Evolutionary conservation across 345 rosid genomes (phyloP).

Genomic region (Gossypium mustelinum): DNA sequence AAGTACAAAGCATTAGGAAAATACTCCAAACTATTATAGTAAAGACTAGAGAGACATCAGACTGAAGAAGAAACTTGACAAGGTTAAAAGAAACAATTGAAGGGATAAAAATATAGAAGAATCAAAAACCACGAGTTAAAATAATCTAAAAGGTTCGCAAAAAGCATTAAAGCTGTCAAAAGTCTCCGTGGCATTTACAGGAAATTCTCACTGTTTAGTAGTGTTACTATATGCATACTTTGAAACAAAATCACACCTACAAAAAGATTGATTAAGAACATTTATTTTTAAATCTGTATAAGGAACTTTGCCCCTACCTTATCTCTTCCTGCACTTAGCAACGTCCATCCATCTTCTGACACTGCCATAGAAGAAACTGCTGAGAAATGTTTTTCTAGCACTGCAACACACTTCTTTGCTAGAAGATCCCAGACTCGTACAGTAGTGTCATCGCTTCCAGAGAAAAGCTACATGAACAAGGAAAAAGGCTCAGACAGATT

Average conservation of each 20-base stretch:
- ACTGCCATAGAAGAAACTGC: constrained; percentile 73
- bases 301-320: constrained; percentile 44
- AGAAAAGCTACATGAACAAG: constrained; percentile 52
- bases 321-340: constrained; percentile 88
- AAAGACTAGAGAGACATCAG: neutral
- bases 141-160: neutral
- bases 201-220: neutral
- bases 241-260: neutral
- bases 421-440: constrained; percentile 85
- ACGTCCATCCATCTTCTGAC: constrained; percentile 77
- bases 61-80: neutral
- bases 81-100: neutral
- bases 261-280: neutral
- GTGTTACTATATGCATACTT: neutral
- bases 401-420: constrained; percentile 66
- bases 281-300: neutral
- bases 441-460: constrained; percentile 87
- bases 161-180: neutral
- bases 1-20: too few species aligned
- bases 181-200: neutral
- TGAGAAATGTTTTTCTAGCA: constrained; percentile 76
- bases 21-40: neutral
- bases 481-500: constrained; percentile 8
- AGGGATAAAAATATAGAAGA: neutral
- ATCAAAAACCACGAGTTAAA: neutral